Evolutionary conservation across 1,284 basidiomycete species (phyloP).

Genomic region (Coriolopsis trogii): DNA sequence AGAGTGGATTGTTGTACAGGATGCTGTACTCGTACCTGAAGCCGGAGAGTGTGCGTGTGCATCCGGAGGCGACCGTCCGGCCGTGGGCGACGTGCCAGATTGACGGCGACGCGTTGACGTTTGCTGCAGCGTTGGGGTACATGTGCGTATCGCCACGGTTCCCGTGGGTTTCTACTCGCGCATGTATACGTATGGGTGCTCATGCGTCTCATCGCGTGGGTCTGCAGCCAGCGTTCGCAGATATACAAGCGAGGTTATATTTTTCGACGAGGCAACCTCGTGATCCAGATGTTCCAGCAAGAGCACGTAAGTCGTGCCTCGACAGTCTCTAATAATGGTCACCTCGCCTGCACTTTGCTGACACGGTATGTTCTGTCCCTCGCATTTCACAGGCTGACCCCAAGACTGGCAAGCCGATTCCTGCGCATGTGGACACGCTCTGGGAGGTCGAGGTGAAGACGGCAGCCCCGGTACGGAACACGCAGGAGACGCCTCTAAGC

Average conservation of each 20-base stretch:
- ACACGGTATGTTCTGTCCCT: neutral
- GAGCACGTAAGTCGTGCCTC: constrained; percentile 55
- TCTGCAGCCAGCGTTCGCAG: constrained; percentile 62
- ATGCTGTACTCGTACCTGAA: constrained; percentile 76
- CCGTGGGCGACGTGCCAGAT: constrained; percentile 80
- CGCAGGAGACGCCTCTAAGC: constrained; percentile 65
- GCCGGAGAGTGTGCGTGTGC: constrained; percentile 74
- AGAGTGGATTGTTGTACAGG: constrained; percentile 43
- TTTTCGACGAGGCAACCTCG: constrained; percentile 66
- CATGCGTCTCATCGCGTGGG: neutral
- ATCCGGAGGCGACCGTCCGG: constrained; percentile 80
- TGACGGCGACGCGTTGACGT: constrained; percentile 73
- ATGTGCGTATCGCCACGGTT: constrained; percentile 44
- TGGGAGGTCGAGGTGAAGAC: constrained; percentile 88
- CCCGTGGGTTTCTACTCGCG: neutral
- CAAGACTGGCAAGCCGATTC: constrained; percentile 70
- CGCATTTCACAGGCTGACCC: constrained; percentile 65
- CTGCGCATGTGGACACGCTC: constrained; percentile 71
- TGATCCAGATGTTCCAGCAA: constrained; percentile 83
- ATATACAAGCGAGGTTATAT: constrained; percentile 79
- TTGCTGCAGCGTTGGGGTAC: constrained; percentile 77
- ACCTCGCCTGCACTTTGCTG: neutral
- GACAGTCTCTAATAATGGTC: too few species aligned
- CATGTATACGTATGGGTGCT: neutral
- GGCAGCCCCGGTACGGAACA: constrained; percentile 71